phyloP scores from a whole-genome alignment of 768 basidiomycete species.

The Hebeloma cylindrosporum region DNA sequence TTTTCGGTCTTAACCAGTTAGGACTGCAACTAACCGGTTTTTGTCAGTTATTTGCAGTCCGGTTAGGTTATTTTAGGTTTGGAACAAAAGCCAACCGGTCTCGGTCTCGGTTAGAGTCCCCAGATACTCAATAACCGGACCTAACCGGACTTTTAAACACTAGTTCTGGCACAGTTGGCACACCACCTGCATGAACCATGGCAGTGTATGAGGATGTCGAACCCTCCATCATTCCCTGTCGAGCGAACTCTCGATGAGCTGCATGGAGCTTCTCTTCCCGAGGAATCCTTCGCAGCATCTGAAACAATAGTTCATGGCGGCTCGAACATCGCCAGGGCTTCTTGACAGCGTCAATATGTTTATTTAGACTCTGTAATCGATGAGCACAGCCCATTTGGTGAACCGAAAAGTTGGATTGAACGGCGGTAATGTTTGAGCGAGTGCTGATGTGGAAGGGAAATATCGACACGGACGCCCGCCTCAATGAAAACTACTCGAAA shows the following conservation, averaged over 20 bases:
- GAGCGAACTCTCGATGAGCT: neutral
- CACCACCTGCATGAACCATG: neutral
- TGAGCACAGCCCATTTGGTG: conserved; percentile 28
- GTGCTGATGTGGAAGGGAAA: conserved; percentile 25
- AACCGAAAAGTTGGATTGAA: conserved; percentile 19
- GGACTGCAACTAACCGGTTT: no score
- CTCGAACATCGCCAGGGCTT: conserved; percentile 29
- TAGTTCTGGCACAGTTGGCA: no score
- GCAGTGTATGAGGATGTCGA: conserved; percentile 15
- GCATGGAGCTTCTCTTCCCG: conserved; percentile 25
- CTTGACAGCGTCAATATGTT: conserved; percentile 29
- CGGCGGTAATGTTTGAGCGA: conserved; percentile 19
- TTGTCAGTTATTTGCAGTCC: no score
- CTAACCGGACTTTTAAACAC: no score
- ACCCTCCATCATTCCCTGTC: conserved; percentile 16
- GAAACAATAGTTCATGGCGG: conserved; percentile 23
- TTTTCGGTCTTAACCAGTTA: no score
- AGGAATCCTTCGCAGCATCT: conserved; percentile 28
- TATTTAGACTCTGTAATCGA: no score
- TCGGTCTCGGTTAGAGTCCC: no score
- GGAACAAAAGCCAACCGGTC: no score
- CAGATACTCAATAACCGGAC: no score
- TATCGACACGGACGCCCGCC: conserved; percentile 9
- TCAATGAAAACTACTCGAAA: conserved; percentile 25
- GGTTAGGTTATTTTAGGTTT: no score